phyloP scores from a whole-genome alignment of 2,329 filamentous ascomycete species.

The Pezicula rhizophila region DNA sequence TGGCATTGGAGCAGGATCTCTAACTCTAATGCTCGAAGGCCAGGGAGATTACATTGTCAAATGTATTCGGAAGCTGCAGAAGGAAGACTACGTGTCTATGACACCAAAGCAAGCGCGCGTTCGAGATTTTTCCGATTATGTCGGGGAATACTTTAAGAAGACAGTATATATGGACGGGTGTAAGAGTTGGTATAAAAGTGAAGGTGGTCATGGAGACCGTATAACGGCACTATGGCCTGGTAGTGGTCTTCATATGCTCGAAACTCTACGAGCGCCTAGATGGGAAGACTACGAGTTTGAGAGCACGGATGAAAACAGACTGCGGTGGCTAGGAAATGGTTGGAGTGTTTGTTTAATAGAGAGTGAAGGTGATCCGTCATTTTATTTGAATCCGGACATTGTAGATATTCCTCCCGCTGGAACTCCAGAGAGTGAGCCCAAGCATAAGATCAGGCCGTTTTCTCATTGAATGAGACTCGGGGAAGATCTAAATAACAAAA shows the following conservation, averaged over 20 bases:
- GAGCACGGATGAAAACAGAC: slow-evolving; percentile 30
- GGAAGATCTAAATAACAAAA: no score
- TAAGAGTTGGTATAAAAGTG: slow-evolving; percentile 19
- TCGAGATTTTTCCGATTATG: slow-evolving; percentile 45
- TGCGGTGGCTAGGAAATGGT: slow-evolving; percentile 37
- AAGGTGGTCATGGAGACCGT: slow-evolving; percentile 33
- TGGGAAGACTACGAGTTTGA: slow-evolving; percentile 45
- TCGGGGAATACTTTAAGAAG: slow-evolving; percentile 44
- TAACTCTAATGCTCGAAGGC: slow-evolving; percentile 22
- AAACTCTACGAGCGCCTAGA: slow-evolving; percentile 41
- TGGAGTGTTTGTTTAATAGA: slow-evolving; percentile 35
- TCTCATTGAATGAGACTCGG: slow-evolving; percentile 26
- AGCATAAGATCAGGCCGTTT: slow-evolving; percentile 30
- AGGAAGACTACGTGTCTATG: slow-evolving; percentile 39
- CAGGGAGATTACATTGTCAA: slow-evolving; percentile 23
- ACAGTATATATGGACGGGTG: slow-evolving; percentile 42
- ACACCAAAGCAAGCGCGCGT: slow-evolving; percentile 38
- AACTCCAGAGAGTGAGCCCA: slow-evolving; percentile 32
- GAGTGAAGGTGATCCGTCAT: slow-evolving; percentile 32
- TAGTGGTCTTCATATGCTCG: slow-evolving; percentile 33
- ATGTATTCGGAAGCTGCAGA: slow-evolving; percentile 32
- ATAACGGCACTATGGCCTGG: slow-evolving; percentile 37
- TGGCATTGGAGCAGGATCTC: slow-evolving; percentile 17
- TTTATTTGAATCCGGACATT: slow-evolving; percentile 34
- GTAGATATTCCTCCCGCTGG: slow-evolving; percentile 30